These are phyloP conservation scores for Penicillium atrosanguineum DNA, from an alignment of 495 filamentous ascomycete genomes.

Conservation along the genomic window DNA sequence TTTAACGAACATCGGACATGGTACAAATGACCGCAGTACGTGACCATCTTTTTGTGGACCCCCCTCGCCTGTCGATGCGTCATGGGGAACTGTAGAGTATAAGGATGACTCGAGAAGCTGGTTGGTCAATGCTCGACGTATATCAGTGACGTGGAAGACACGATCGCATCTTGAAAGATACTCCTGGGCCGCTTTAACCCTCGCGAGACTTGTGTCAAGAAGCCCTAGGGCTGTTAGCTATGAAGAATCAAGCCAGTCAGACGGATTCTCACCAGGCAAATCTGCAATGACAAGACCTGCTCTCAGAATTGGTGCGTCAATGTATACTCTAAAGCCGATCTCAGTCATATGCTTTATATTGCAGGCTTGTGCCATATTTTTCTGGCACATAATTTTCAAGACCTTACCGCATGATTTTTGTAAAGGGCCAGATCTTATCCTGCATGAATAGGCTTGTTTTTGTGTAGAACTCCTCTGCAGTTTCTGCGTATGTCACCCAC, in stretches of 20 bases:
- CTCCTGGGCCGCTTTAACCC: conserved; percentile 25
- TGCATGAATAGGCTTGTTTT: conserved; percentile 26
- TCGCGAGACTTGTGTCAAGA: conserved; percentile 26
- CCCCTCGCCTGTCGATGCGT: conserved; percentile 13
- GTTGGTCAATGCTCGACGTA: conserved; percentile 23
- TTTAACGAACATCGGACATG: conserved; percentile 15
- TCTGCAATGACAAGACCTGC: conserved; percentile 25
- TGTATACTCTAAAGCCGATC: conserved; percentile 19
- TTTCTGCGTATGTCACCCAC: conserved; percentile 24
- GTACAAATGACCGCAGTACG: conserved; percentile 26
- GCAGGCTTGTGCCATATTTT: too few relatives aligned
- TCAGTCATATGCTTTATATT: not conserved
- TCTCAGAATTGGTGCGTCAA: conserved; percentile 26
- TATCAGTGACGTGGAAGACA: conserved; percentile 27
- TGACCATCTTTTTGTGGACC: conserved; percentile 10
- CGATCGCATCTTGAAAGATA: conserved; percentile 29
- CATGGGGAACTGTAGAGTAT: conserved; percentile 8
- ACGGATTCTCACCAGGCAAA: conserved; percentile 13
- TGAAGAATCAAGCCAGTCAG: not conserved
- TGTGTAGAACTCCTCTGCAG: conserved; percentile 25
- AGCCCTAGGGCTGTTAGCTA: conserved; percentile 10
- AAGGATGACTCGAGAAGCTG: conserved; percentile 22
- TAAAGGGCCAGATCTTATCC: conserved; percentile 29
- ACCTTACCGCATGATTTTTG: conserved; percentile 29
- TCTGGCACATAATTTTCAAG: not conserved